Conservation (phyloP, 2,329 filamentous ascomycete species). For the Epichloe baconii region DNA sequence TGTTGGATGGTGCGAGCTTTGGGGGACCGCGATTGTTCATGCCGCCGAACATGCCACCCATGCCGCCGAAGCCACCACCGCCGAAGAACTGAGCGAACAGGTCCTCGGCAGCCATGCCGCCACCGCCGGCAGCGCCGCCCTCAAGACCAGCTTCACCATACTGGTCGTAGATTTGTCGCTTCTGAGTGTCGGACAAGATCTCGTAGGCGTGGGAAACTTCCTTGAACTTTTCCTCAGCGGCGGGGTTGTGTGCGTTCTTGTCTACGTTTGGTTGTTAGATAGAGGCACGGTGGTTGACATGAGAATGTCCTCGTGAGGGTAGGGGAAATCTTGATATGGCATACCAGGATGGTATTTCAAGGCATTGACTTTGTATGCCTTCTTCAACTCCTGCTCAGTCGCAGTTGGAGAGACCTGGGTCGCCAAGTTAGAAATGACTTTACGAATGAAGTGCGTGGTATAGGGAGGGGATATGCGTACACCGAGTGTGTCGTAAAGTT, state of each 20-base stretch:
- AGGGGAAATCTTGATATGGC: slow-evolving; percentile 16
- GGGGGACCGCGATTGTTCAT: slow-evolving; percentile 69
- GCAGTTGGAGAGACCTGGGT: slow-evolving; percentile 62
- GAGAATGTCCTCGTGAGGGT: neutral
- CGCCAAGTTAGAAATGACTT: neutral
- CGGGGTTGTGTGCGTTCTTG: slow-evolving; percentile 91
- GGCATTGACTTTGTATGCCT: slow-evolving; percentile 73
- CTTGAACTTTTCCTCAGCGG: slow-evolving; percentile 96
- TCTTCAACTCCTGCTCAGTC: slow-evolving; percentile 78
- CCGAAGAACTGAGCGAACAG: slow-evolving; percentile 97
- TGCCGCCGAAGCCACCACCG: slow-evolving; percentile 47
- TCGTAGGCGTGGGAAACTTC: slow-evolving; percentile 94
- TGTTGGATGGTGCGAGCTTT: slow-evolving; percentile 96
- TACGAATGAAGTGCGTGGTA: neutral
- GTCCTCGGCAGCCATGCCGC: slow-evolving; percentile 90
- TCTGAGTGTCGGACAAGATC: slow-evolving; percentile 81
- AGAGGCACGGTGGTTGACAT: neutral
- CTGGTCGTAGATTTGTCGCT: slow-evolving; percentile 87
- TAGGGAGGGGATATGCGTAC: slow-evolving; percentile 35
- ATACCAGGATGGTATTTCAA: slow-evolving; percentile 75
- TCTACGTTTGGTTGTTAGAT: slow-evolving; percentile 37
- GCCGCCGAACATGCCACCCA: slow-evolving; percentile 63
- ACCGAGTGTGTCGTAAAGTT: slow-evolving; percentile 66
- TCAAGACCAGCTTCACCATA: slow-evolving; percentile 96
- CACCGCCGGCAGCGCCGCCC: slow-evolving; percentile 61